Conservation (phyloP, 768 basidiomycete genomes). For the Amanita fuliginea region DNA sequence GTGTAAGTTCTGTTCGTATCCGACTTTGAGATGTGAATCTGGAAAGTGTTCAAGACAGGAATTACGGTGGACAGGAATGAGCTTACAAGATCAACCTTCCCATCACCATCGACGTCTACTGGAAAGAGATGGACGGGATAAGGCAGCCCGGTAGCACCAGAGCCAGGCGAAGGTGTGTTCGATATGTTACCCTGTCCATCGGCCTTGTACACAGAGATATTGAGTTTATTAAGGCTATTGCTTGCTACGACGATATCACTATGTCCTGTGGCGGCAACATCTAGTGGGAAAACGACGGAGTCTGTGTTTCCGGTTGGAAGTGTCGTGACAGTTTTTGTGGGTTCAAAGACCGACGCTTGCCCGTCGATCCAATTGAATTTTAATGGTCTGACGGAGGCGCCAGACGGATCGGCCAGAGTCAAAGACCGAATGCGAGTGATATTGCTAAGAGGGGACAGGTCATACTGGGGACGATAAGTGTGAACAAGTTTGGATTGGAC, state of each 20-base stretch:
- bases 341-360: neutral
- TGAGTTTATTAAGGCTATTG: too few species aligned
- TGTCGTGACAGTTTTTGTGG: too few species aligned
- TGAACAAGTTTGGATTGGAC: neutral
- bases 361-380: neutral
- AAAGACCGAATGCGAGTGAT: neutral
- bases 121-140: neutral
- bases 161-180: neutral
- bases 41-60: neutral
- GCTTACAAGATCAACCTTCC: neutral
- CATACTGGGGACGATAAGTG: neutral
- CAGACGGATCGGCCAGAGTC: neutral
- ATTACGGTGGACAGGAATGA: neutral
- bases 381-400: neutral
- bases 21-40: neutral
- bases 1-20: neutral
- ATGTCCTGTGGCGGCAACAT: neutral
- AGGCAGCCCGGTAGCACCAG: neutral
- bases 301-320: too few species aligned
- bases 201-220: neutral
- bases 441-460: neutral
- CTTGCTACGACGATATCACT: neutral
- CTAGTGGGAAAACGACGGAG: neutral
- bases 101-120: neutral
- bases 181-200: neutral